Evolutionary conservation across 2,329 filamentous ascomycete genomes (phyloP).

Genomic region (Arthrobotrys sphaeroides): DNA sequence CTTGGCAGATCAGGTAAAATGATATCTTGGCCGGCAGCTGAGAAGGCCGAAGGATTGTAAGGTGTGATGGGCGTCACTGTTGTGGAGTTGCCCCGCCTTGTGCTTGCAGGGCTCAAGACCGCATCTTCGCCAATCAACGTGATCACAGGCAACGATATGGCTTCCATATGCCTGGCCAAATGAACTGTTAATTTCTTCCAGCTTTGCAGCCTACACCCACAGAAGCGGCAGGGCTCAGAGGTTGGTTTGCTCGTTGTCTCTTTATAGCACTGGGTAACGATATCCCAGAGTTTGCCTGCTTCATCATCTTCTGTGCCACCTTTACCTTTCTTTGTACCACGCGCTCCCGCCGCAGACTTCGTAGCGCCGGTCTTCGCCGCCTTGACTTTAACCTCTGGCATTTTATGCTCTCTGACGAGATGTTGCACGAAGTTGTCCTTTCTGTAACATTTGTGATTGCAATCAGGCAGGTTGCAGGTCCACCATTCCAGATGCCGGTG

Average conservation of each 20-base stretch:
- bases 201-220: conserved; percentile 78
- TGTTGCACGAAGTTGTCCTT: conserved; percentile 95
- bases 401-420: conserved; percentile 89
- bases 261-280: conserved; percentile 79
- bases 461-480: conserved; percentile 83
- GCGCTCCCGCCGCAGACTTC: conserved; percentile 43
- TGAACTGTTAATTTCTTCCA: conserved; percentile 98
- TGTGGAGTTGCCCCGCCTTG: conserved; percentile 44
- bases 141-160: conserved; percentile 83
- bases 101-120: conserved; percentile 58
- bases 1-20: conserved; percentile 35
- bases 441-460: conserved; percentile 81
- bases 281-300: conserved; percentile 75
- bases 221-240: conserved; percentile 87
- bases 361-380: conserved; percentile 67
- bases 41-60: conserved; percentile 39
- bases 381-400: conserved; percentile 81
- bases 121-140: conserved; percentile 63
- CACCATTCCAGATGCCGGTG: conserved; percentile 92
- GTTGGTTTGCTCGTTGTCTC: conserved; percentile 73
- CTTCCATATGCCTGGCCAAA: conserved; percentile 92
- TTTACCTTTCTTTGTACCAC: conserved; percentile 57
- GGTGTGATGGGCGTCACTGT: conserved; percentile 51
- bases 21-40: conserved; percentile 21
- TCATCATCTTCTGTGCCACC: conserved; percentile 59